Percentiles rank a stretch among this genome's conserved stretches.
Evolutionary conservation across 495 filamentous ascomycete genomes (phyloP).

Genomic region (Aspergillus panamensis): DNA sequence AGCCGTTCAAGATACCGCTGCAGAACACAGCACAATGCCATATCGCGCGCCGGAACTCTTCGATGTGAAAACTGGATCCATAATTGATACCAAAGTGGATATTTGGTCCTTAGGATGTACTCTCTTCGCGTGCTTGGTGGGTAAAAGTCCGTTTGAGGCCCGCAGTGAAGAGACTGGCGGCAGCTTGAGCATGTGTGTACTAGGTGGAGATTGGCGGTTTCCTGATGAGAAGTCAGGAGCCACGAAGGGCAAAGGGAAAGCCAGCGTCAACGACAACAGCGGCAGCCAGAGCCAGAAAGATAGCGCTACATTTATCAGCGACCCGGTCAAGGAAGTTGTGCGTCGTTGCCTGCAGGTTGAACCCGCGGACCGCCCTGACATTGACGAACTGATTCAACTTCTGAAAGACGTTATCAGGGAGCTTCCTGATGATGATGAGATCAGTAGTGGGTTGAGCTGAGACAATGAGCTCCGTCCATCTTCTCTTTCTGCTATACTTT

Average conservation of each 20-base stretch:
- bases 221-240: slow-evolving; percentile 68
- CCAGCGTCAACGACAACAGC: slow-evolving; percentile 27
- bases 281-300: slow-evolving; percentile 30
- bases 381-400: slow-evolving; percentile 80
- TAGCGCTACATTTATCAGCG: slow-evolving; percentile 54
- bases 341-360: slow-evolving; percentile 89
- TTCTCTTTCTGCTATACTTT: slow-evolving; percentile 1
- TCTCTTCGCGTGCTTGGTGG: slow-evolving; percentile 90
- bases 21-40: slow-evolving; percentile 96
- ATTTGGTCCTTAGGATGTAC: slow-evolving; percentile 98
- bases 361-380: slow-evolving; percentile 83
- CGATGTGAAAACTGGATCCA: slow-evolving; percentile 90
- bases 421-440: slow-evolving; percentile 66
- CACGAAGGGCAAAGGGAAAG: slow-evolving; percentile 54
- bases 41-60: slow-evolving; percentile 97
- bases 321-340: slow-evolving; percentile 78
- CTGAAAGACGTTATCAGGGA: slow-evolving; percentile 71
- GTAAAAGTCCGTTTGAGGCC: slow-evolving; percentile 94
- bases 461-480: neutral
- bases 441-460: slow-evolving; percentile 26
- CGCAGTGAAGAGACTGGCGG: slow-evolving; percentile 94
- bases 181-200: slow-evolving; percentile 82
- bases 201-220: slow-evolving; percentile 91
- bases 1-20: slow-evolving; percentile 87
- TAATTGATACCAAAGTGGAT: slow-evolving; percentile 95